These are phyloP conservation scores for Neurospora tetrasperma DNA, from an alignment of 495 filamentous ascomycete genomes.

Conservation along the genomic window DNA sequence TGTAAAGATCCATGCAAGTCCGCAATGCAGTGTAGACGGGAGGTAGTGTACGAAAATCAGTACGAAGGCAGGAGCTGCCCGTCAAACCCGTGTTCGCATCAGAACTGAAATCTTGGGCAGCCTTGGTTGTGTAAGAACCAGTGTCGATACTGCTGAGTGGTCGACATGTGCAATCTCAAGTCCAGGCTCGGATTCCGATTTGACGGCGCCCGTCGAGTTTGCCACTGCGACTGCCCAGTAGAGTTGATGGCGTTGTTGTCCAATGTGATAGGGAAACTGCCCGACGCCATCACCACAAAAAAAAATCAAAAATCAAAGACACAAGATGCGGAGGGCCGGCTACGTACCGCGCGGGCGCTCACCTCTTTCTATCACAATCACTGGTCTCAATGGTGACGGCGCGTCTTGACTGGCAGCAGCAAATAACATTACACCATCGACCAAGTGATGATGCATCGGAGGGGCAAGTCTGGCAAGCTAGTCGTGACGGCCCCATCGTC, in stretches of 20 bases:
- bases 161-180: neutral
- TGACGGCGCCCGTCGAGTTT: neutral
- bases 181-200: neutral
- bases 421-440: neutral
- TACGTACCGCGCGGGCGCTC: neutral
- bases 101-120: neutral
- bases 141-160: neutral
- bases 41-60: neutral
- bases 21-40: neutral
- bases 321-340: neutral
- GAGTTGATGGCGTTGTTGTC: neutral
- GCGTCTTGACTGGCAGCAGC: neutral
- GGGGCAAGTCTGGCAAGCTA: neutral
- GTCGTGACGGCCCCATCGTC: neutral
- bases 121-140: neutral
- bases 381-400: neutral
- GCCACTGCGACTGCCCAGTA: neutral
- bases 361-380: neutral
- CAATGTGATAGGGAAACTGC: neutral
- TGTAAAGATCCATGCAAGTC: neutral
- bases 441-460: neutral
- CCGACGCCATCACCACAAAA: neutral
- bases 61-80: neutral
- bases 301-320: neutral
- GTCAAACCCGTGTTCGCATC: neutral